These are phyloP conservation scores for Coprinopsis strossmayeri DNA, from an alignment of 768 basidiomycete species.

Conservation along the genomic window DNA sequence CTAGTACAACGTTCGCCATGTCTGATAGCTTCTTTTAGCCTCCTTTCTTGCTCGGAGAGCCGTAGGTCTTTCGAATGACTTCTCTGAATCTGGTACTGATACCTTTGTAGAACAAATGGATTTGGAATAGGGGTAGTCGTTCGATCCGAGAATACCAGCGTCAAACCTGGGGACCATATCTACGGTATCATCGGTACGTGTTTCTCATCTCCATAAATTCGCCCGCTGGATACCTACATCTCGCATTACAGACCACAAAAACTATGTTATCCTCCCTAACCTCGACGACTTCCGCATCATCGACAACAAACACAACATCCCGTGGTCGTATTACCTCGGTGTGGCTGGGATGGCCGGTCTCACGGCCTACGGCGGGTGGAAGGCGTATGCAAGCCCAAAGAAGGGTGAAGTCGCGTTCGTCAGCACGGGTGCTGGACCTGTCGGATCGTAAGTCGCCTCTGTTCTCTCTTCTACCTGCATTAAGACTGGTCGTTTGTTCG, in stretches of 20 bases:
- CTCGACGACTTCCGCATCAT: conserved; percentile 20
- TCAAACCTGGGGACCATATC: conserved; percentile 33
- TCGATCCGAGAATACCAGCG: conserved; percentile 23
- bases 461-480: neutral
- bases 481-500: too few relatives aligned
- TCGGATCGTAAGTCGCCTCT: conserved; percentile 21
- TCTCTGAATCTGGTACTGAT: neutral
- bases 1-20: neutral
- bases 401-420: conserved; percentile 24
- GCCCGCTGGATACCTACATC: neutral
- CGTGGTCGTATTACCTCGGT: conserved; percentile 44
- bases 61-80: conserved; percentile 6
- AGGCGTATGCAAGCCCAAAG: conserved; percentile 17
- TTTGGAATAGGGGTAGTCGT: conserved; percentile 27
- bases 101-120: conserved; percentile 15
- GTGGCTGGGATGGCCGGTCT: conserved; percentile 49
- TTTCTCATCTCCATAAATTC: neutral
- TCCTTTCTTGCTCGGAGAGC: conserved; percentile 11
- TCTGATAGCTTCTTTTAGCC: conserved; percentile 3
- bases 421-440: conserved; percentile 22
- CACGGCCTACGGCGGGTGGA: conserved; percentile 27
- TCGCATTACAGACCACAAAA: conserved; percentile 21
- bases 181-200: conserved; percentile 26
- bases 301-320: conserved; percentile 36
- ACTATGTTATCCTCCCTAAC: conserved; percentile 29